Evolutionary conservation across 305 asterid genomes (phyloP).

Genomic region (Fraxinus sp.): DNA sequence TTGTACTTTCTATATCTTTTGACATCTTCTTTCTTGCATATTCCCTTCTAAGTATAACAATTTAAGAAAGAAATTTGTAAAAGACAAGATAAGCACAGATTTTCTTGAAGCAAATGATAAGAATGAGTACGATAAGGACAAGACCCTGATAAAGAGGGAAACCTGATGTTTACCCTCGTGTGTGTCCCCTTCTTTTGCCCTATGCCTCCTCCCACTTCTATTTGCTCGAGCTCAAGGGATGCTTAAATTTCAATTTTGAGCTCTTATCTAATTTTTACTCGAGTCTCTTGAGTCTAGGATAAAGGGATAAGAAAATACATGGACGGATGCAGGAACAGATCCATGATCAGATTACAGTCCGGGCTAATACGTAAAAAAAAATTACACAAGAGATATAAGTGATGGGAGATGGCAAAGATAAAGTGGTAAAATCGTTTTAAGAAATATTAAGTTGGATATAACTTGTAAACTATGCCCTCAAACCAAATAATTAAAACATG

Average conservation of each 20-base stretch:
- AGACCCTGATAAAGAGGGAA: background rate
- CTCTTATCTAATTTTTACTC: background rate
- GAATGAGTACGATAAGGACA: background rate
- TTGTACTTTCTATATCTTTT: background rate
- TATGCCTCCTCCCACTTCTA: background rate
- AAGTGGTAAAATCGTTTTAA: too few relatives aligned
- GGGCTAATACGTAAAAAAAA: too few relatives aligned
- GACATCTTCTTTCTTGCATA: background rate
- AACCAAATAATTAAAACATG: background rate
- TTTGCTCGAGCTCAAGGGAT: background rate
- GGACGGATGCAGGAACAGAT: background rate
- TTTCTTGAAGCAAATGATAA: background rate
- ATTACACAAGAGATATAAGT: background rate
- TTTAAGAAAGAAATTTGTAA: background rate
- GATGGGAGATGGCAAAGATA: background rate
- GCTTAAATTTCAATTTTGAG: background rate
- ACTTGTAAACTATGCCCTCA: background rate
- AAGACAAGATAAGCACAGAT: background rate
- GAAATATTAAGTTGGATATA: background rate
- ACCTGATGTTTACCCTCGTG: background rate
- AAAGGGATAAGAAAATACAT: background rate
- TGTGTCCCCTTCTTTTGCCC: background rate
- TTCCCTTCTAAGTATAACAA: background rate
- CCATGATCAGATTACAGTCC: too few relatives aligned
- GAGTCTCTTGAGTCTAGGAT: background rate